Evolutionary conservation across 108 stramenopile genomes (phyloP).

Genomic region (Pseudonitzschia delicatissima): DNA sequence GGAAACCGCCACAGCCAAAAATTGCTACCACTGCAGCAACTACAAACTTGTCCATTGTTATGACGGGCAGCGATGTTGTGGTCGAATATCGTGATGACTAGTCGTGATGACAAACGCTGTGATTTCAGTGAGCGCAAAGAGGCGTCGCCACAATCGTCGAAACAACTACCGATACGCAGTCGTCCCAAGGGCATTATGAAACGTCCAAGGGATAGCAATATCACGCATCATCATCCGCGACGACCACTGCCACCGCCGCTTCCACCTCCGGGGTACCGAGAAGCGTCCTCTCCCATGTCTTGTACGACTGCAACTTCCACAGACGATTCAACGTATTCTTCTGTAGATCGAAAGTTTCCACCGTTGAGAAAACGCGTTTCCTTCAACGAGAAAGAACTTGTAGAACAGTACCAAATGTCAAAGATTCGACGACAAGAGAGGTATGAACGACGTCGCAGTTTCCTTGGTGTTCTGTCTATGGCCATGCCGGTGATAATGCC

Average conservation of each 20-base stretch:
- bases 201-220: constrained; percentile 13
- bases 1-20: too few relatives aligned
- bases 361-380: not conserved
- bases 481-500: constrained; percentile 9
- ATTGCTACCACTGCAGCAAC: not conserved
- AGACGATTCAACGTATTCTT: not conserved
- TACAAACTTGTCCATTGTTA: not conserved
- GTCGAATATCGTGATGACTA: not conserved
- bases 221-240: constrained; percentile 3
- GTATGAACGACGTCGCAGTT: not conserved
- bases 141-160: not conserved
- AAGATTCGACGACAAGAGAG: not conserved
- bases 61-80: not conserved
- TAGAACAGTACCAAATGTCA: not conserved
- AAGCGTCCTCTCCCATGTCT: not conserved
- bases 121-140: not conserved
- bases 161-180: not conserved
- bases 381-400: not conserved
- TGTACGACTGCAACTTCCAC: not conserved
- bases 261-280: constrained; percentile 1
- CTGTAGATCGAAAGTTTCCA: not conserved
- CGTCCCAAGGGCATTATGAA: constrained; percentile 14
- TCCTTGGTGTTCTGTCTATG: not conserved
- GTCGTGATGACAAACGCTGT: too few relatives aligned
- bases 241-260: not conserved